Evolutionary conservation across 1,139 yeast species (phyloP), one percentile per base, ranked within the genome.

Genomic region (Arxiozyma bovina): DNA sequence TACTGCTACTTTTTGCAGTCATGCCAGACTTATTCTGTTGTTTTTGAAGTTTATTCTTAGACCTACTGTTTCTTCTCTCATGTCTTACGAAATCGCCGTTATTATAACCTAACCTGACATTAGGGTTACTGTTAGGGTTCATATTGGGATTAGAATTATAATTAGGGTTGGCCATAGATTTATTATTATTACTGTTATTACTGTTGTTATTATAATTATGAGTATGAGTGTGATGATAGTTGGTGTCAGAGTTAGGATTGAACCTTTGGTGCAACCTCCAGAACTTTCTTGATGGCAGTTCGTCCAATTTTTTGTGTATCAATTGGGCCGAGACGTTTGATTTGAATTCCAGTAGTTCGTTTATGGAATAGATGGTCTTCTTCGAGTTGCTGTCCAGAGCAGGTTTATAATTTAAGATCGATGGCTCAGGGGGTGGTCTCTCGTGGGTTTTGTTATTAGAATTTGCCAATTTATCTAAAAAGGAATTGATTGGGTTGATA

Each of bases 221-320:
- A 5, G 30, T 11, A 15, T 34, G n/a, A 3, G n/a, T 12, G n/a
- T 34, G 40, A 15, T 51, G 52, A 45, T 27, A 27, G 30, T 40
- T 53, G 25, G 57, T 51, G 11, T 57, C 54, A 30, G 50, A 49
- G 48, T 55, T 56, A 41, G 43, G 55, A 34, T 65, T 65, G 2
- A 63, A 57, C 50, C 61, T 62, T 43, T 63, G 65, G 49, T 60
- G 58, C 38, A 68, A 54, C 53, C 71, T 65, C 71, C 71, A 68
- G 53, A 68, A 68, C 53, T 67, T 67, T 54, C 62, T 67, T 52
- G 64, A 67, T 25, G 71, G 71, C 43, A 68, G 56, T 17, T 55
- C 40, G 17, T 54, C 41, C 3, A 53, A 52, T 5, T 60, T 54
- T 9, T 54, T 55, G 7, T 56, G 59, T 8, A 55, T 52, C n/a